Percentiles rank a stretch among this genome's conserved stretches.
Evolutionary conservation across 352 stramenopile genomes (phyloP).

Genomic region (Phytopythium montanum): DNA sequence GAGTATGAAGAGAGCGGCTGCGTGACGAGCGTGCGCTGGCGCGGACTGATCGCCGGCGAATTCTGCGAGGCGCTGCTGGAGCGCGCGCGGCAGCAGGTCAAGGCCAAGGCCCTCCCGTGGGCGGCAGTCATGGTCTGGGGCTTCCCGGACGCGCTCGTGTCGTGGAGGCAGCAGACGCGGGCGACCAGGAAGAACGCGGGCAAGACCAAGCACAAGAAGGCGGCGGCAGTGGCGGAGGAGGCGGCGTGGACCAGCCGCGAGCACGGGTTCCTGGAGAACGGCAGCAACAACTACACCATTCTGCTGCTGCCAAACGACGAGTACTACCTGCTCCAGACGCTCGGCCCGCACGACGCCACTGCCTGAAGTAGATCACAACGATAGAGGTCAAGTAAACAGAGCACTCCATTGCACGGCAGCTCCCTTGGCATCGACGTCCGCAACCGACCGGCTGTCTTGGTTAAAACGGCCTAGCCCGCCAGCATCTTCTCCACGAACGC

Average conservation of each 20-base stretch:
- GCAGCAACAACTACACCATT: conserved; percentile 76
- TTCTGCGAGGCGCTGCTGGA: conserved; percentile 58
- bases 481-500: conserved; percentile 64
- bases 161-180: conserved; percentile 49
- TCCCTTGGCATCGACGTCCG: not conserved
- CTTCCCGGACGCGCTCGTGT: conserved; percentile 68
- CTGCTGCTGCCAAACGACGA: conserved; percentile 64
- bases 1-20: conserved; percentile 28
- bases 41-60: conserved; percentile 55
- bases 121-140: conserved; percentile 76
- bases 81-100: conserved; percentile 42
- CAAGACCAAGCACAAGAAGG: conserved; percentile 16
- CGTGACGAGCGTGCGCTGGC: conserved; percentile 62
- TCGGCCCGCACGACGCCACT: conserved; percentile 66
- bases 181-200: conserved; percentile 7
- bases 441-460: not conserved
- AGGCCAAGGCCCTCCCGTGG: conserved; percentile 50
- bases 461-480: conserved; percentile 27
- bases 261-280: conserved; percentile 73
- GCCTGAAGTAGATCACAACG: conserved; percentile 22
- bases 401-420: not conserved
- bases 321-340: conserved; percentile 68
- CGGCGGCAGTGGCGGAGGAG: conserved; percentile 11
- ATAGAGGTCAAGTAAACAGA: conserved; percentile 9
- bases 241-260: conserved; percentile 30